phyloP scores from a whole-genome alignment of 2,329 filamentous ascomycete species.

The Xylogone sp. region DNA sequence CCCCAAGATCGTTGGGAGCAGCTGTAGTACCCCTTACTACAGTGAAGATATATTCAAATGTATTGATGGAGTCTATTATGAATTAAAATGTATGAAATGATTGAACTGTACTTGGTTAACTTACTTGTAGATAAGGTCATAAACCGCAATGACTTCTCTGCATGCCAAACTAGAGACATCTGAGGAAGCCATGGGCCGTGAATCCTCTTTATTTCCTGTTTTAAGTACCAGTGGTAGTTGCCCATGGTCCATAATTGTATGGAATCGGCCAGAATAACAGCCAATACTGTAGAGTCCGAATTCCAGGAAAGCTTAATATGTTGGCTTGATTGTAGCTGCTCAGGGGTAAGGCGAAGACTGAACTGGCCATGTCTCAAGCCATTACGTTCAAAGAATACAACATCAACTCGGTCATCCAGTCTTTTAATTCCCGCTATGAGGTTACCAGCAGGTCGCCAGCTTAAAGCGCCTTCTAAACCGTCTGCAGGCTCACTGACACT shows the following conservation, averaged over 20 bases:
- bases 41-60: conserved; percentile 65
- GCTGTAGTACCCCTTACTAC: conserved; percentile 65
- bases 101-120: conserved; percentile 10
- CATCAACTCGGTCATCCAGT: conserved; percentile 63
- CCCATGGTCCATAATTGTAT: conserved; percentile 96
- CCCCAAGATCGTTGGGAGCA: conserved; percentile 72
- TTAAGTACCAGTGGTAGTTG: conserved; percentile 98
- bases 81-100: conserved; percentile 6
- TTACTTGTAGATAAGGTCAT: conserved; percentile 49
- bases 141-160: conserved; percentile 74
- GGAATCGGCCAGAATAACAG: conserved; percentile 68
- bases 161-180: conserved; percentile 63
- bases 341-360: conserved; percentile 63
- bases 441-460: conserved; percentile 90
- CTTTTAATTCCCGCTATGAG: conserved; percentile 84
- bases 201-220: conserved; percentile 69
- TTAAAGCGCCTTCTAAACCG: conserved; percentile 79
- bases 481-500: conserved; percentile 95
- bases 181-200: conserved; percentile 30
- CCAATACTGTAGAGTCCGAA: conserved; percentile 83
- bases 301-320: conserved; percentile 79
- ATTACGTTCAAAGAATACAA: conserved; percentile 96
- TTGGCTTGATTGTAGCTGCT: conserved; percentile 52
- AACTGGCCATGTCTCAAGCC: conserved; percentile 97
- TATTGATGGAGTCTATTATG: conserved; percentile 43